Evolutionary conservation across 208 protist genomes (phyloP).

Genomic region (Borovskyia barvae): DNA sequence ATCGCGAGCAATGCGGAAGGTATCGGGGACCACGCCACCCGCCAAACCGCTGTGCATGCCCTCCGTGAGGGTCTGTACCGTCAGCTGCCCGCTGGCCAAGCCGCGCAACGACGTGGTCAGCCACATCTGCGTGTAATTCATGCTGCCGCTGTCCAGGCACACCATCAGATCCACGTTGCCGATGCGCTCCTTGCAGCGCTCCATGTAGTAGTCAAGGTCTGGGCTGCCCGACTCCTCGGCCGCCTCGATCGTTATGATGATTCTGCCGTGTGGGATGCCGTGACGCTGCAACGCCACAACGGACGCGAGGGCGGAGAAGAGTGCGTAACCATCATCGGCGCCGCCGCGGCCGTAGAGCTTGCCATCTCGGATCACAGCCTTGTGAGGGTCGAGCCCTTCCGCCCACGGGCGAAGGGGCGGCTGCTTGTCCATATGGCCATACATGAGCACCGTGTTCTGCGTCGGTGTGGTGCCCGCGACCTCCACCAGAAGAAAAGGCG

Average conservation of each 20-base stretch:
- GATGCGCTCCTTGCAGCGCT: constrained; percentile 52
- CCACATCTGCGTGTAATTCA: constrained; percentile 96
- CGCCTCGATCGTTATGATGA: constrained; percentile 90
- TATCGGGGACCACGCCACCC: constrained; percentile 93
- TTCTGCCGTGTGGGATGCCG: constrained; percentile 74
- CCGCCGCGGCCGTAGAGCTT: constrained; percentile 92
- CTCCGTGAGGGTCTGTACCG: constrained; percentile 80
- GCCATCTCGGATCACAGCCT: constrained; percentile 73
- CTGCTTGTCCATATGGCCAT: constrained; percentile 97
- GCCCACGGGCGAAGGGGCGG: constrained; percentile 91
- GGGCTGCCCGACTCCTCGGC: constrained; percentile 89
- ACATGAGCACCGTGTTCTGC: constrained; percentile 88
- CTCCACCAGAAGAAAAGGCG: constrained; percentile 86
- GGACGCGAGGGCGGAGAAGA: constrained; percentile 72
- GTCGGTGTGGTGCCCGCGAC: constrained; percentile 61
- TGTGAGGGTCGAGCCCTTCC: constrained; percentile 87
- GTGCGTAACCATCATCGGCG: constrained; percentile 91
- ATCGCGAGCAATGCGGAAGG: constrained; percentile 90
- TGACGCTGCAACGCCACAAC: constrained; percentile 78
- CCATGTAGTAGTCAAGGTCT: constrained; percentile 87
- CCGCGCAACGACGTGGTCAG: constrained; percentile 94
- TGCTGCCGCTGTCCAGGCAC: constrained; percentile 93
- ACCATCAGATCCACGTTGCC: constrained; percentile 88
- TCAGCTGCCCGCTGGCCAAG: constrained; percentile 76
- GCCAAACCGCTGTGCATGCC: constrained; percentile 91